Evolutionary conservation across 2,329 filamentous ascomycete genomes (phyloP), one percentile per base, ranked within the genome.

Genomic region (Alternaria panax): DNA sequence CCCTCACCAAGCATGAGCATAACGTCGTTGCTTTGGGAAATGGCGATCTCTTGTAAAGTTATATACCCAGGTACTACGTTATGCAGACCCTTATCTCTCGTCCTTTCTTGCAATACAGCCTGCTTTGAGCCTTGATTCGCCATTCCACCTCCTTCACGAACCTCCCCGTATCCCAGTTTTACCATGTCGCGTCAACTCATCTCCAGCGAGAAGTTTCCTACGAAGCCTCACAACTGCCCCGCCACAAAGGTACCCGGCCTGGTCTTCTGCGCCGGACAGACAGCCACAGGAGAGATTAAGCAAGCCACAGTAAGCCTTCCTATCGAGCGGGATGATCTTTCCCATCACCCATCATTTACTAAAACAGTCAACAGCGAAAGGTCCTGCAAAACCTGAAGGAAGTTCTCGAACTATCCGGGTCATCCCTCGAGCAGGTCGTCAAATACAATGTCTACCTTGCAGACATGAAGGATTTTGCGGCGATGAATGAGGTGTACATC

Each of bases 391-490:
- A 68, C 16, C 50, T 68, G 7, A 68, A 68, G 25, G 60, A 68
- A 47, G 56, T 72, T 14, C 65, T 72, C 27, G 68, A 72, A 46
- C 63, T 68, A 27, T 68, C 68, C 2, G 70, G 70, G 7, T 71
- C 70, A 8, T 70, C 67, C 4, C 62, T 72, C 11, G 68, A 73
- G 43, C 63, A 73, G 45, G 69, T 74, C n/a, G 69, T 74, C 59
- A 74, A 73, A 55, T 71, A 72, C 62, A 74, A 73, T 47, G 69
- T 73, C 25, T 73, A 70, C 53, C 62, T 73, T 11, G 66, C 68
- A 30, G 64, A 71, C 47, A 73, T 73, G 69, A 69, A 69, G 42
- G 67, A 72, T 56, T 73, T 73, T 20, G 69, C 69, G 8, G 67
- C 64, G 1, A 73, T 73, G 71, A 73, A 73, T 60, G 67, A 72